phyloP scores from a whole-genome alignment of 2,329 filamentous ascomycete genomes.

The Karstenula rhodostoma region DNA sequence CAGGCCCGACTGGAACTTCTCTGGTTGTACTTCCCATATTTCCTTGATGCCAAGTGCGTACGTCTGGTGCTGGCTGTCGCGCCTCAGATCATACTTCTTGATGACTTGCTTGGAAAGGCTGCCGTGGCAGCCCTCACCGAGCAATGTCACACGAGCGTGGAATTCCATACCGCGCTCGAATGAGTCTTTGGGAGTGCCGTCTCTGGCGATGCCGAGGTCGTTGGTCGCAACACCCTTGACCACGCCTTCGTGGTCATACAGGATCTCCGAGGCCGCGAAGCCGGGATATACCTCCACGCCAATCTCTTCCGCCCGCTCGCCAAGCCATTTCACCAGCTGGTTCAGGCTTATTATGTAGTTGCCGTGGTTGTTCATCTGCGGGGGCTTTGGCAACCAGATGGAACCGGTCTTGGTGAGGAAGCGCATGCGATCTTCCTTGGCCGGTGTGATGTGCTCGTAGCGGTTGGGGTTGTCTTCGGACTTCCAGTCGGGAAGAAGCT shows the following conservation, averaged over 20 bases:
- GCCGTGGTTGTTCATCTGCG: constrained; percentile 97
- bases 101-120: constrained; percentile 94
- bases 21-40: constrained; percentile 94
- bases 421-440: constrained; percentile 85
- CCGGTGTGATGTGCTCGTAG: constrained; percentile 87
- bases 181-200: constrained; percentile 84
- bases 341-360: constrained; percentile 98
- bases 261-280: constrained; percentile 90
- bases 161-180: constrained; percentile 99
- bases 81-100: constrained; percentile 89
- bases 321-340: constrained; percentile 94
- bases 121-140: constrained; percentile 95
- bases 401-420: constrained; percentile 85
- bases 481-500: constrained; percentile 93
- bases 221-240: constrained; percentile 96
- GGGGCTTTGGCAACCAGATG: constrained; percentile 84
- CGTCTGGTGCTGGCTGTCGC: constrained; percentile 91
- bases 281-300: constrained; percentile 97
- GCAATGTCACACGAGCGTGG: constrained; percentile 87
- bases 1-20: constrained; percentile 87
- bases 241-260: constrained; percentile 85
- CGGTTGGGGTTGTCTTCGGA: constrained; percentile 85
- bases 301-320: constrained; percentile 93
- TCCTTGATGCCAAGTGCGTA: constrained; percentile 96
- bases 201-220: constrained; percentile 83